These are phyloP conservation scores for Annona cherimola DNA, from an alignment of 164 flowering plant species.

Conservation along the genomic window DNA sequence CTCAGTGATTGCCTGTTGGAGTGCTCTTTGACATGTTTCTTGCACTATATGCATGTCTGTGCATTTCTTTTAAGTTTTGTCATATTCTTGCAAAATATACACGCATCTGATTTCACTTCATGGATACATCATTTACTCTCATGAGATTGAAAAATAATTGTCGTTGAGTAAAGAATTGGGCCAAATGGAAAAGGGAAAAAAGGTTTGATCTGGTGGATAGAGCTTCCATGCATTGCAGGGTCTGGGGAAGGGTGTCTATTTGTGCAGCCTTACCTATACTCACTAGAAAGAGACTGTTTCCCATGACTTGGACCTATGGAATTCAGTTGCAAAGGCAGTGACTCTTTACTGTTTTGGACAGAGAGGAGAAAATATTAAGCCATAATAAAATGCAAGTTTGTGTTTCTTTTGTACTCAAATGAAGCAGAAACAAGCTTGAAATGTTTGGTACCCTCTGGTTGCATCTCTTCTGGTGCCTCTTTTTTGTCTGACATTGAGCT, in stretches of 20 bases:
- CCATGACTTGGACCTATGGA: too few relatives aligned
- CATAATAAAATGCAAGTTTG: not conserved
- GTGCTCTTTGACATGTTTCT: not conserved
- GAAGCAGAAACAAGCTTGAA: not conserved
- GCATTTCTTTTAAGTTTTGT: not conserved
- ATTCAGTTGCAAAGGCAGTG: too few relatives aligned
- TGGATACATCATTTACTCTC: not conserved
- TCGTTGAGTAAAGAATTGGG: too few relatives aligned
- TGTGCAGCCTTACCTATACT: too few relatives aligned
- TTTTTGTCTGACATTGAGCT: not conserved
- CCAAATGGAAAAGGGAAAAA: too few relatives aligned
- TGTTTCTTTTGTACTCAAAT: not conserved
- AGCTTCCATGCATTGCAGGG: too few relatives aligned
- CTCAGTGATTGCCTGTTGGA: not conserved
- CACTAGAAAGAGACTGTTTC: too few relatives aligned
- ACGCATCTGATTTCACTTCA: not conserved
- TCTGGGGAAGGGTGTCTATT: too few relatives aligned
- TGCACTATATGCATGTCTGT: too few relatives aligned
- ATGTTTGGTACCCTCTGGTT: not conserved
- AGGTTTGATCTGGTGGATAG: too few relatives aligned
- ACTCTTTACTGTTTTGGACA: too few relatives aligned
- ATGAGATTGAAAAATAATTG: too few relatives aligned
- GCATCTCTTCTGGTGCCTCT: not conserved
- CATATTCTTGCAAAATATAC: not conserved
- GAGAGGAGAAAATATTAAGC: not conserved